These are phyloP conservation scores for Xylaria grammica DNA, from an alignment of 495 filamentous ascomycete species.

Conservation along the genomic window DNA sequence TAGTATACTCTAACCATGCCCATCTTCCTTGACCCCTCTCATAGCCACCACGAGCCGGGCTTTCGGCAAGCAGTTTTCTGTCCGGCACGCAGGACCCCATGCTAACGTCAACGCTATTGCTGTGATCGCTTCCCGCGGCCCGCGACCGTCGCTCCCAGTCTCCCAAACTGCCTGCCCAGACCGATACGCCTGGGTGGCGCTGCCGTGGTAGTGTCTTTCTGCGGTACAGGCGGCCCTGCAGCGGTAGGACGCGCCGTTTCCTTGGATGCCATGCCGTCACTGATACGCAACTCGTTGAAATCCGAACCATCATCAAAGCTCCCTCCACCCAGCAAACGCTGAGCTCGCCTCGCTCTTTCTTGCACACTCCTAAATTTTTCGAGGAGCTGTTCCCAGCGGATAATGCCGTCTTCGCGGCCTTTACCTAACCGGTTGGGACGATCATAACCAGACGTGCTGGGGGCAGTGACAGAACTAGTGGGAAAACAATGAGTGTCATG, in stretches of 20 bases:
- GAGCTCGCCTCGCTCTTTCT: slow-evolving; percentile 68
- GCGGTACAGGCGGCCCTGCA: slow-evolving; percentile 42
- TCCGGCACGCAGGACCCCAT: neutral
- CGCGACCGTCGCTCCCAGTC: slow-evolving; percentile 69
- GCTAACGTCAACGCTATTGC: slow-evolving; percentile 34
- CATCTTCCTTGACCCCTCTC: neutral
- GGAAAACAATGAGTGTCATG: slow-evolving; percentile 38
- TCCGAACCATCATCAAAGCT: slow-evolving; percentile 44
- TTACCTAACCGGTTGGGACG: slow-evolving; percentile 78
- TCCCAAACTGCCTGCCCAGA: slow-evolving; percentile 70
- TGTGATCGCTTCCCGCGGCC: slow-evolving; percentile 57
- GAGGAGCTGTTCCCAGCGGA: slow-evolving; percentile 92
- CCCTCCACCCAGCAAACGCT: slow-evolving; percentile 42
- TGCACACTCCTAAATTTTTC: slow-evolving; percentile 93
- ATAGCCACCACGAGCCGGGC: neutral
- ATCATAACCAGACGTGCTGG: slow-evolving; percentile 65
- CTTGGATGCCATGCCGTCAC: slow-evolving; percentile 49
- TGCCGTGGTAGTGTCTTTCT: slow-evolving; percentile 47
- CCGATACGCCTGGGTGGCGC: slow-evolving; percentile 62
- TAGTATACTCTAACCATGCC: neutral
- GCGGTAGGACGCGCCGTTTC: slow-evolving; percentile 34
- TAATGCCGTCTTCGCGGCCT: slow-evolving; percentile 78
- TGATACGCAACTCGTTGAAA: slow-evolving; percentile 48
- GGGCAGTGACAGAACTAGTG: slow-evolving; percentile 51
- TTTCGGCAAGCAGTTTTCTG: neutral